Base-by-base conservation (phyloP, 2,329 filamentous ascomycete genomes). In the Sclerotinia subarctica region DNA sequence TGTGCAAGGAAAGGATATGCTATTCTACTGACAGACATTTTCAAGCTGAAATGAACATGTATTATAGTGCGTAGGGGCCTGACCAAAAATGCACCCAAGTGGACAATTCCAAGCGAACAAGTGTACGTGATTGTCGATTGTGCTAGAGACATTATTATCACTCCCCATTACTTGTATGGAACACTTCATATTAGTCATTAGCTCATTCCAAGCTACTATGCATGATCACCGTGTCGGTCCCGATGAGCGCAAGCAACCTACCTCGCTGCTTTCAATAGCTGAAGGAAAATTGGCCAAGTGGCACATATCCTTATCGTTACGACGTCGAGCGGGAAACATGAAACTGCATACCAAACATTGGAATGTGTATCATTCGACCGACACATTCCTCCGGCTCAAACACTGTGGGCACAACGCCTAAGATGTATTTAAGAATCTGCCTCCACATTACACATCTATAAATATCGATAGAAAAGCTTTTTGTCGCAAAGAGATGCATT, bases 401-500 rank as follows among this genome's bases (percentile, higher is more conserved):
- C 56, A 21, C 8, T n/a, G 24, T 10, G 56, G 13, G 26, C 49
- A 26, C 49, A 5, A 52, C 24, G 24, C 7, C 6, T 32, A 15
- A 17, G 53, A 38, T 32, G 52, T 44, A 38, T 26, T 24, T 29
- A 59, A 46, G 38, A 5, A 24, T 29, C 17, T 46, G 56, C 38
- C 46, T 59, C 42, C 38, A 46, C 56, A 59, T 59, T 59, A 38
- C 56, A 59, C 29, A 3, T 7, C 38, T 29, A 59, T 46, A 59
- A 59, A 46, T 59, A 46, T 29, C 13, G 5, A 5, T 29, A 59
- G 26, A 46, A 24, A 59, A 59, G 56, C 38, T n/a, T 59, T 29
- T 21, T 26, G 35, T n/a, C 38, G 7, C n/a, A 11, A 42, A 11
- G 1, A 6, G 4, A 26, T 5, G 10, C 8, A 26, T 7, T 3